A percentile compares a stretch with the other conserved stretches of the same genome.
Conservation (phyloP, 129 eudicot genomes). For the Helichrysum umbraculigerum region DNA sequence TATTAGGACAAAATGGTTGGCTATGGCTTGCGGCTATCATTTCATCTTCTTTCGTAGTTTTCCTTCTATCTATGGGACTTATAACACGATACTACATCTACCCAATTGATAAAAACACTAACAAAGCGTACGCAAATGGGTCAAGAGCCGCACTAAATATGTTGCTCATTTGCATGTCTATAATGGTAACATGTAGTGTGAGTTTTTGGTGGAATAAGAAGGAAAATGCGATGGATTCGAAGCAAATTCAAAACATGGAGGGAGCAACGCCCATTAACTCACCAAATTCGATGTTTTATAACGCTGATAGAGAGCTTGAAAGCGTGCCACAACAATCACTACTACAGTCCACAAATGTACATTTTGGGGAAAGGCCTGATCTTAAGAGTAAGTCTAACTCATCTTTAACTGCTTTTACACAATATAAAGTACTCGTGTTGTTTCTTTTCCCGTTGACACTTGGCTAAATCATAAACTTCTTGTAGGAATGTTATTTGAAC, state of each 20-base stretch:
- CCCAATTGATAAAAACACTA: slow-evolving; percentile 70
- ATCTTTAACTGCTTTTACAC: background rate
- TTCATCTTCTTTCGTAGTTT: slow-evolving; percentile 55
- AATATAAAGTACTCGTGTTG: background rate
- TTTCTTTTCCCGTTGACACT: background rate
- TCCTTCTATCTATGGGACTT: slow-evolving; percentile 62
- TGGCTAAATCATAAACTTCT: background rate
- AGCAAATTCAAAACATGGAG: slow-evolving; percentile 62
- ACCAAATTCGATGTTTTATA: slow-evolving; percentile 49
- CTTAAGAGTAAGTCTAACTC: slow-evolving; percentile 57
- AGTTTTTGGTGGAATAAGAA: slow-evolving; percentile 67
- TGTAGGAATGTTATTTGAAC: slow-evolving; percentile 62
- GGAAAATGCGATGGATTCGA: slow-evolving; percentile 38
- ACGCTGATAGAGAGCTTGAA: slow-evolving; percentile 63
- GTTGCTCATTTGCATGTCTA: slow-evolving; percentile 51
- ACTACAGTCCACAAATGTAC: slow-evolving; percentile 50
- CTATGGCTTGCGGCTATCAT: slow-evolving; percentile 75
- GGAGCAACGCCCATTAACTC: slow-evolving; percentile 52
- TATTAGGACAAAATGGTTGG: slow-evolving; percentile 69
- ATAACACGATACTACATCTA: slow-evolving; percentile 70
- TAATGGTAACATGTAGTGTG: slow-evolving; percentile 37
- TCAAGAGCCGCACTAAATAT: slow-evolving; percentile 41
- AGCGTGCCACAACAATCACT: slow-evolving; percentile 71
- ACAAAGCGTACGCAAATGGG: slow-evolving; percentile 40
- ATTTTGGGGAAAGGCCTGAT: slow-evolving; percentile 77